Conservation (phyloP, 2,329 filamentous ascomycete genomes). For the Fusarium miscanthi region DNA sequence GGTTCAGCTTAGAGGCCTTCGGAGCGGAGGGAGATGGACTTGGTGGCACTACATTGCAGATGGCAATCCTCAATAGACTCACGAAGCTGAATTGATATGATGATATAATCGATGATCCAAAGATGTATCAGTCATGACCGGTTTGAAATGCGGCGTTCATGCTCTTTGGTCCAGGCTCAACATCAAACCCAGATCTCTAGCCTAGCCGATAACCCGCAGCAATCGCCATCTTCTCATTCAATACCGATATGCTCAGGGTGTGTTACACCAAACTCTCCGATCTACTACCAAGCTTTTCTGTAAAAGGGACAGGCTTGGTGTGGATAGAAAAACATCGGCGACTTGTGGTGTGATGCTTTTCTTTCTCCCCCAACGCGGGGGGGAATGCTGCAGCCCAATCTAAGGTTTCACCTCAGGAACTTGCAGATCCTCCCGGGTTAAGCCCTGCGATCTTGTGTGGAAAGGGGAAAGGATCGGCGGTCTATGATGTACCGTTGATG, state of each 20-base stretch:
- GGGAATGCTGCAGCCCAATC: not conserved
- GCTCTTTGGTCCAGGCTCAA: not conserved
- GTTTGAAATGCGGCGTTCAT: not conserved
- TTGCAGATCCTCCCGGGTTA: not conserved
- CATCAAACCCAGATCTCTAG: not conserved
- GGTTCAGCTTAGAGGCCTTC: not conserved
- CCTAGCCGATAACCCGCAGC: not conserved
- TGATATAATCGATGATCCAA: not conserved
- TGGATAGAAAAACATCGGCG: fast-evolving
- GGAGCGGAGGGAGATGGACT: not conserved
- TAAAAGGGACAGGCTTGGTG: not conserved
- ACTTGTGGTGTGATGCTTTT: fast-evolving
- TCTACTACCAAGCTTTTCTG: not conserved
- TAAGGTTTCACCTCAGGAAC: not conserved
- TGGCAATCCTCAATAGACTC: not conserved
- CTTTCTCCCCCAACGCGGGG: not conserved
- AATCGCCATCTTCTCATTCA: not conserved
- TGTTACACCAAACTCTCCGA: not conserved
- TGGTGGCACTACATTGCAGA: too few species aligned
- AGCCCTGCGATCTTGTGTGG: not conserved
- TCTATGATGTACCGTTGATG: not conserved
- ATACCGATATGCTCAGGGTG: not conserved
- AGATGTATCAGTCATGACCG: too few species aligned
- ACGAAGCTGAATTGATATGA: not conserved
- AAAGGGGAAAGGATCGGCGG: not conserved